Conservation (phyloP, 2,329 filamentous ascomycete species). For the Cercospora sesami region DNA sequence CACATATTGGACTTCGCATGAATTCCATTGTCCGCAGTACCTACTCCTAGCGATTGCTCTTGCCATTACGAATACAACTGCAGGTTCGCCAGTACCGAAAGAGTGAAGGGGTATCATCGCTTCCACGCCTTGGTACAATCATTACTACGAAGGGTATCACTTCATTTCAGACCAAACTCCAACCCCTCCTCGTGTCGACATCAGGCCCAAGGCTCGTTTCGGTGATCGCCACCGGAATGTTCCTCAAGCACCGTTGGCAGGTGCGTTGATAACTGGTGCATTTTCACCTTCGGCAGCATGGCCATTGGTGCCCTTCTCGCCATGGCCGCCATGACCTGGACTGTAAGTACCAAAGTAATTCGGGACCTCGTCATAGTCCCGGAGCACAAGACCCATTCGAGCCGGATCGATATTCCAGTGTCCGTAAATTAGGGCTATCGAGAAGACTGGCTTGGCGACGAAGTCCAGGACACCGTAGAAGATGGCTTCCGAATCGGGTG, state of each 20-base stretch:
- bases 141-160: conserved; percentile 8
- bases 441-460: conserved; percentile 61
- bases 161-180: background rate
- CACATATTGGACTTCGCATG: background rate
- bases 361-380: conserved; percentile 34
- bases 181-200: background rate
- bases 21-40: background rate
- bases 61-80: background rate
- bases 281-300: conserved; percentile 9
- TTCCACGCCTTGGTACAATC: background rate
- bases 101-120: conserved; percentile 6
- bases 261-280: background rate
- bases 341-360: conserved; percentile 9
- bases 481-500: conserved; percentile 63
- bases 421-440: conserved; percentile 56
- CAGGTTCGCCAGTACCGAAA: background rate
- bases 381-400: conserved; percentile 52
- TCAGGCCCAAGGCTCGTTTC: background rate
- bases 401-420: conserved; percentile 60
- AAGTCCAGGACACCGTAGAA: conserved; percentile 68
- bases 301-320: conserved; percentile 13
- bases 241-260: background rate
- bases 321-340: background rate
- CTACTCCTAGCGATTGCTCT: background rate
- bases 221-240: background rate